Evolutionary conservation across 768 basidiomycete genomes (phyloP).

Genomic region (Termitomyces sp.): DNA sequence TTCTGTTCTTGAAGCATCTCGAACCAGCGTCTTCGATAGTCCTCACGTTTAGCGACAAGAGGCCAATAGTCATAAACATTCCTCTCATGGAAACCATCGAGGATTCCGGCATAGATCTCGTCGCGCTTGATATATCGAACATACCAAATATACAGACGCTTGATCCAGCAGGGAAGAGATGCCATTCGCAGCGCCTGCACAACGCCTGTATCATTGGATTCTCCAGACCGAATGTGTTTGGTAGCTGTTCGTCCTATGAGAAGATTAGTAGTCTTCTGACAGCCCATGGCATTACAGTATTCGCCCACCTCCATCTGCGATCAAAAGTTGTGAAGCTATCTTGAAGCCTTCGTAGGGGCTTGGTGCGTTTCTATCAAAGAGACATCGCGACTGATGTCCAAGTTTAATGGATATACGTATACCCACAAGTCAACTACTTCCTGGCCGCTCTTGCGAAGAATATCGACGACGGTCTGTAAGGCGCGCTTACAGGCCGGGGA

Average conservation of each 20-base stretch:
- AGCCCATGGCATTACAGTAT: neutral
- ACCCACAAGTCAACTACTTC: constrained; percentile 44
- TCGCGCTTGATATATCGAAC: constrained; percentile 49
- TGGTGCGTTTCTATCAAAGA: constrained; percentile 31
- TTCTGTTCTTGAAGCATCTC: constrained; percentile 35
- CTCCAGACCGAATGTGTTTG: constrained; percentile 8
- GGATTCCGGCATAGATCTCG: constrained; percentile 47
- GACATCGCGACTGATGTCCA: neutral
- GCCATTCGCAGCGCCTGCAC: constrained; percentile 32
- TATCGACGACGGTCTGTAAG: constrained; percentile 40
- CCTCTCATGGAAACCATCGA: constrained; percentile 44
- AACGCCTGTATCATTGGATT: constrained; percentile 15
- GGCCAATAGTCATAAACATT: constrained; percentile 41
- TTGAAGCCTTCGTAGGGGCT: constrained; percentile 49
- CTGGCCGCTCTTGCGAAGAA: constrained; percentile 43
- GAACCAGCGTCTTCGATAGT: constrained; percentile 38
- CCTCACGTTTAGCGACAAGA: constrained; percentile 44
- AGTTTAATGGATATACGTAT: neutral
- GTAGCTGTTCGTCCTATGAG: constrained; percentile 9
- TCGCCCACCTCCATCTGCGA: constrained; percentile 44
- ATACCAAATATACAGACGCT: constrained; percentile 47
- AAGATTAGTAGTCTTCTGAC: neutral
- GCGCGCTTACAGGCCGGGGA: constrained; percentile 62
- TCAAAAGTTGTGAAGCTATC: constrained; percentile 47
- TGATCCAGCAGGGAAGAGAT: constrained; percentile 43